A percentile compares a stretch with the other conserved stretches of the same genome.
Conservation (phyloP, 2,329 filamentous ascomycete species). For the Phoma sp. region DNA sequence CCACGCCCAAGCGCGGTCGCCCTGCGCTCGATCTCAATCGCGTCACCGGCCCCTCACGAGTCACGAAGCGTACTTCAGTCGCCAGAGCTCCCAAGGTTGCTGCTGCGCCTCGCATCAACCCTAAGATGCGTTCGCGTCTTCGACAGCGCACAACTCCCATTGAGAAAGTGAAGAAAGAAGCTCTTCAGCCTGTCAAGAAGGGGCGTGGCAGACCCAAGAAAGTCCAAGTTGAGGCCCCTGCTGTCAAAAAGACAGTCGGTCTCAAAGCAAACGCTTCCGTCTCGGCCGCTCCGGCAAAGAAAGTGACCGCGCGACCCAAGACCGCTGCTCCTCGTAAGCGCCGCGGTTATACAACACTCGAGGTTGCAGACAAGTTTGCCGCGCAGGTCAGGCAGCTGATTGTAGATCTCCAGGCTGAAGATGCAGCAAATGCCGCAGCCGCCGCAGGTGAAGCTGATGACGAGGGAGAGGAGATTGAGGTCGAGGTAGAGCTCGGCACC, state of each 20-base stretch:
- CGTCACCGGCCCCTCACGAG: conserved; percentile 29
- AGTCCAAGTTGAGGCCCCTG: conserved; percentile 7
- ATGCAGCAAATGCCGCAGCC: conserved; percentile 9
- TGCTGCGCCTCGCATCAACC: conserved; percentile 22
- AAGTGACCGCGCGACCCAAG: conserved; percentile 17
- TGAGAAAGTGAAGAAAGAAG: conserved; percentile 14
- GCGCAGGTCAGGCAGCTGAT: conserved; percentile 25
- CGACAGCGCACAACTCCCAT: conserved; percentile 27
- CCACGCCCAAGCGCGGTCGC: conserved; percentile 19
- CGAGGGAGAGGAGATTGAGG: conserved; percentile 3
- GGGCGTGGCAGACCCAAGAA: conserved; percentile 28
- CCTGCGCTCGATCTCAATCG: conserved; percentile 21
- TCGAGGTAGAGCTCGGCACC: conserved; percentile 11
- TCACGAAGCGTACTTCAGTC: conserved; percentile 26
- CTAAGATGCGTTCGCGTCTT: conserved; percentile 29
- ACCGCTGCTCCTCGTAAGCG: conserved; percentile 31
- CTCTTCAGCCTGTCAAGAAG: conserved; percentile 22
- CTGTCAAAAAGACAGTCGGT: conserved; percentile 20
- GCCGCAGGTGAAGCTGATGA: conserved; percentile 16
- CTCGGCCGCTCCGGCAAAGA: conserved; percentile 14
- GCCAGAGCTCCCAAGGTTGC: conserved; percentile 8
- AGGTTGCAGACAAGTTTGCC: conserved; percentile 35
- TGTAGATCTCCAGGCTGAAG: conserved; percentile 19
- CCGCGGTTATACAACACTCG: conserved; percentile 33
- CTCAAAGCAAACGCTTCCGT: conserved; percentile 17